These are phyloP conservation scores for Fusarium haematococcum DNA, from an alignment of 2,329 filamentous ascomycete species.

Conservation along the genomic window DNA sequence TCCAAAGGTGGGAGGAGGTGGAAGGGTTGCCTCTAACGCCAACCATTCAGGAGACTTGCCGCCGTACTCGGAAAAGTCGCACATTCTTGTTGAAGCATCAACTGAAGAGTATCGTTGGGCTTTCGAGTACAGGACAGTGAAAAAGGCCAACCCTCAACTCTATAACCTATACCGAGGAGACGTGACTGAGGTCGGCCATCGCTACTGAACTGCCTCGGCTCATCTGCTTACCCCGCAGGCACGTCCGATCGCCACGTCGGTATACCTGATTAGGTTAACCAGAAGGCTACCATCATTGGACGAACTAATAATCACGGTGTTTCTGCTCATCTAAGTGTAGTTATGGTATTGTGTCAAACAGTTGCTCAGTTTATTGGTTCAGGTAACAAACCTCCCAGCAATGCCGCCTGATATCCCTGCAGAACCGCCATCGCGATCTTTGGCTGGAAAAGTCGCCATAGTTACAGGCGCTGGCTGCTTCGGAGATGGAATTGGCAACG, in stretches of 20 bases:
- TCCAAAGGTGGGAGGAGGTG: not conserved
- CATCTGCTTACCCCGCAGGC: not conserved
- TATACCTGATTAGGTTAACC: not conserved
- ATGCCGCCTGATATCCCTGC: conserved; percentile 21
- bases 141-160: not conserved
- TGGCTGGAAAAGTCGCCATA: conserved; percentile 59
- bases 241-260: not conserved
- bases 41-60: conserved; percentile 58
- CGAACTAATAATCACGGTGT: not conserved
- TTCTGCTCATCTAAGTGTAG: not conserved
- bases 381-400: not conserved
- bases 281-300: not conserved
- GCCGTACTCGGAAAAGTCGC: conserved; percentile 52
- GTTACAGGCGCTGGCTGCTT: conserved; percentile 70
- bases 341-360: not conserved
- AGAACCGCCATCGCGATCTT: conserved; percentile 25
- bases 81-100: conserved; percentile 19
- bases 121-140: not conserved
- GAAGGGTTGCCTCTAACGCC: conserved; percentile 46
- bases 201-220: not conserved
- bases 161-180: not conserved
- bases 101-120: not conserved
- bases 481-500: conserved; percentile 71
- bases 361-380: not conserved
- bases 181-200: not conserved